Evolutionary conservation across 1,284 basidiomycete genomes (phyloP).

Genomic region (Malassezia equina): DNA sequence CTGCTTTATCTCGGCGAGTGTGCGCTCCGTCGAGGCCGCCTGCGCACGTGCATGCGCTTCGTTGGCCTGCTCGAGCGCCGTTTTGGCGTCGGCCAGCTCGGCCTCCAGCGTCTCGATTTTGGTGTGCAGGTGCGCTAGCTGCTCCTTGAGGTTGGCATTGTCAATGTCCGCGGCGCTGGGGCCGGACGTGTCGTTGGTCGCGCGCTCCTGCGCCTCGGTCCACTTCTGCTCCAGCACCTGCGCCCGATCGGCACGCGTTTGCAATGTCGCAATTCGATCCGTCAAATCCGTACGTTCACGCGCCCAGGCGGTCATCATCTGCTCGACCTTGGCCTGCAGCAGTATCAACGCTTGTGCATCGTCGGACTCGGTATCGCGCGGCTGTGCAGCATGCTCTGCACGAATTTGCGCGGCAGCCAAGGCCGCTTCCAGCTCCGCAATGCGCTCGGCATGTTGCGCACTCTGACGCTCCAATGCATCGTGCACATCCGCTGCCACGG

Average conservation of each 20-base stretch:
- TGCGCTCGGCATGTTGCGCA: conserved; percentile 49
- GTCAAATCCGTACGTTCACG: conserved; percentile 24
- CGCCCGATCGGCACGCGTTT: conserved; percentile 64
- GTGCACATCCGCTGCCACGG: conserved; percentile 51
- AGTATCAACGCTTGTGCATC: conserved; percentile 1
- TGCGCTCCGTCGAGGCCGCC: conserved; percentile 60
- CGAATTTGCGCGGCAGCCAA: conserved; percentile 1
- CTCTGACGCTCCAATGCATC: conserved; percentile 51
- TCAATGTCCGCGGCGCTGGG: conserved; percentile 71
- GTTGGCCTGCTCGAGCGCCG: neutral
- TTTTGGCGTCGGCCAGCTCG: conserved; percentile 62
- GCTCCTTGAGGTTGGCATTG: conserved; percentile 78
- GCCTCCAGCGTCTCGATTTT: conserved; percentile 71
- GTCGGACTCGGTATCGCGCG: neutral
- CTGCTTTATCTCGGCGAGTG: conserved; percentile 52
- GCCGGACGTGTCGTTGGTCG: conserved; percentile 21
- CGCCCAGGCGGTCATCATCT: conserved; percentile 35
- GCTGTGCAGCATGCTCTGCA: conserved; percentile 2
- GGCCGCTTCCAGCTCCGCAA: conserved; percentile 14
- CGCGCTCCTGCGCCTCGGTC: conserved; percentile 20
- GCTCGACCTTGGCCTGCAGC: conserved; percentile 24
- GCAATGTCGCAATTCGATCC: conserved; percentile 65
- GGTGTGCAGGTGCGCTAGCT: conserved; percentile 71
- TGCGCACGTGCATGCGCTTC: conserved; percentile 52
- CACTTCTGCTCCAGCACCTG: conserved; percentile 25